Conservation (phyloP, 208 protist genomes). For the Wallacemonas collosoma region DNA sequence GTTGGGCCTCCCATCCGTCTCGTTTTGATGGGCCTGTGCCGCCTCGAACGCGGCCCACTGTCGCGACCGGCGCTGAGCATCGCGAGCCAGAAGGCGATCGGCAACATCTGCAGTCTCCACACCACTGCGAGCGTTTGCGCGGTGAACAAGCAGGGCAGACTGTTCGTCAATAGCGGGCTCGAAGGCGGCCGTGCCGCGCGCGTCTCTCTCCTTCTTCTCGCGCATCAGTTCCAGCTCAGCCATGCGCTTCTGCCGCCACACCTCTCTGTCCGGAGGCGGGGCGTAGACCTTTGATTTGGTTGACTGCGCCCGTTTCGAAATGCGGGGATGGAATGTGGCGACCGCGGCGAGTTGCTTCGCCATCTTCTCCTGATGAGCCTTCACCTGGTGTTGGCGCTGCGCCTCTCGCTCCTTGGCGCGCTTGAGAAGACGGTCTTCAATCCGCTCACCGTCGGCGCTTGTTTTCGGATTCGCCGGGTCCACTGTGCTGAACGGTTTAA, state of each 20-base stretch:
- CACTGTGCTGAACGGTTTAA: slow-evolving; percentile 7
- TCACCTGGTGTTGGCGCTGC: slow-evolving; percentile 18
- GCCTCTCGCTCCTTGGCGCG: slow-evolving; percentile 43
- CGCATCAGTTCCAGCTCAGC: slow-evolving; percentile 31
- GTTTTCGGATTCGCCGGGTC: slow-evolving; percentile 16
- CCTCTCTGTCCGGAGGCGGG: slow-evolving; percentile 22
- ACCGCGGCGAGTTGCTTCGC: slow-evolving; percentile 36
- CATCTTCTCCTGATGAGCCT: slow-evolving; percentile 30
- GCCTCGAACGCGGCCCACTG: neutral
- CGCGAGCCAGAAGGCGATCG: slow-evolving; percentile 31
- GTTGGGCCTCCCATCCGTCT: slow-evolving; percentile 21
- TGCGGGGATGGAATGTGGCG: slow-evolving; percentile 54
- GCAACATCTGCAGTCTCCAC: slow-evolving; percentile 26
- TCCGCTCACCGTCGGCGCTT: slow-evolving; percentile 15
- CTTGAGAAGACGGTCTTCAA: slow-evolving; percentile 63
- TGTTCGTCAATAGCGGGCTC: slow-evolving; percentile 49
- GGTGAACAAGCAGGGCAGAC: slow-evolving; percentile 49
- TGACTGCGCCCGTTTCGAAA: slow-evolving; percentile 45
- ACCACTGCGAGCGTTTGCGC: slow-evolving; percentile 31
- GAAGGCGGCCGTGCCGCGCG: slow-evolving; percentile 25
- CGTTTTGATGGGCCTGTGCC: neutral
- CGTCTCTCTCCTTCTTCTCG: slow-evolving; percentile 17
- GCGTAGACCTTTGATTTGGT: slow-evolving; percentile 40
- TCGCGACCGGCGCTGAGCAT: neutral
- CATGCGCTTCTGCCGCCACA: slow-evolving; percentile 27